phyloP scores from a whole-genome alignment of 768 basidiomycete species.

The Exsudoporus frostii region DNA sequence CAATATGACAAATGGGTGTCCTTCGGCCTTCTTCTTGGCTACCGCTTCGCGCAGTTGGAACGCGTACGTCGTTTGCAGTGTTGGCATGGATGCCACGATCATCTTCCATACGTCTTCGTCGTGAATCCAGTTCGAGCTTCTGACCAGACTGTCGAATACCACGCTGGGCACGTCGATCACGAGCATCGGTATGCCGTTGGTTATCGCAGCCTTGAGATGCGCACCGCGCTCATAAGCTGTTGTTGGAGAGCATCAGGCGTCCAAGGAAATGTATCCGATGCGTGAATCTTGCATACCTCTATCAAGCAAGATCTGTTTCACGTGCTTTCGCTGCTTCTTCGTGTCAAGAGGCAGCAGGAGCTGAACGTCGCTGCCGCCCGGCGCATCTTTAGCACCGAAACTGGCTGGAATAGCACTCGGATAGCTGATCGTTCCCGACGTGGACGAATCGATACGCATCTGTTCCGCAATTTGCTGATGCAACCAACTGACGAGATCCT shows the following conservation, averaged over 20 bases:
- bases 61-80: conserved; percentile 59
- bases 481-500: conserved; percentile 72
- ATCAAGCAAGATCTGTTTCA: conserved; percentile 67
- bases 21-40: conserved; percentile 58
- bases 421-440: conserved; percentile 52
- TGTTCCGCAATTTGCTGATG: conserved; percentile 79
- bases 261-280: background rate
- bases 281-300: conserved; percentile 42
- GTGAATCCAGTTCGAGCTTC: conserved; percentile 58
- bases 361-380: conserved; percentile 48
- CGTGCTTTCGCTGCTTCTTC: conserved; percentile 72
- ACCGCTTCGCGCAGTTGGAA: conserved; percentile 66
- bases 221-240: conserved; percentile 62
- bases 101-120: conserved; percentile 76
- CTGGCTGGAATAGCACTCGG: conserved; percentile 36
- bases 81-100: conserved; percentile 52
- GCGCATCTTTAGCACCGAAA: conserved; percentile 35
- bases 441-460: conserved; percentile 65
- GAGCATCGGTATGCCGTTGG: conserved; percentile 62
- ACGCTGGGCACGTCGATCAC: conserved; percentile 63
- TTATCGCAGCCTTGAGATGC: conserved; percentile 56
- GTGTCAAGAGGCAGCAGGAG: conserved; percentile 64
- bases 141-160: conserved; percentile 62
- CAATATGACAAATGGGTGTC: conserved; percentile 57
- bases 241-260: background rate